phyloP scores from a whole-genome alignment of 768 basidiomycete genomes.

The Boletellus ananiceps region DNA sequence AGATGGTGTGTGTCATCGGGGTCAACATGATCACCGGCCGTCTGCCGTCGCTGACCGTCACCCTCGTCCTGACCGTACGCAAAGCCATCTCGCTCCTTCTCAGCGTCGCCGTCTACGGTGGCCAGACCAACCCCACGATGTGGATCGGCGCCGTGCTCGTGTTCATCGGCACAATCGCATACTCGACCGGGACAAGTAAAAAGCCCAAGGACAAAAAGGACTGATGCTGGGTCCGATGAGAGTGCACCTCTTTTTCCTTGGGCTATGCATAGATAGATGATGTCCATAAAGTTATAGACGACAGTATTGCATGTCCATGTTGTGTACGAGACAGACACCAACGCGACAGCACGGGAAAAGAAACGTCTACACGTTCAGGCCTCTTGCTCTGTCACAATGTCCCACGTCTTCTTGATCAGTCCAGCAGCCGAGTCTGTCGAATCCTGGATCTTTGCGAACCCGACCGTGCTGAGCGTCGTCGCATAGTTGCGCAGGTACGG shows the following conservation, averaged over 20 bases:
- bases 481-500: conserved; percentile 74
- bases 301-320: conserved; percentile 1
- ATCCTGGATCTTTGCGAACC: conserved; percentile 60
- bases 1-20: conserved; percentile 80
- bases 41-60: conserved; percentile 71
- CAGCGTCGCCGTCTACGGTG: conserved; percentile 53
- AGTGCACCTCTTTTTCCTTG: too few species aligned
- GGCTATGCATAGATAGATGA: conserved; percentile 1
- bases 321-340: conserved; percentile 1
- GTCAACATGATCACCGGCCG: conserved; percentile 81
- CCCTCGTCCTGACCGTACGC: conserved; percentile 73
- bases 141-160: conserved; percentile 69
- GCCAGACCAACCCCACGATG: conserved; percentile 43
- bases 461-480: conserved; percentile 64
- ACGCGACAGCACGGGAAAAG: too few species aligned
- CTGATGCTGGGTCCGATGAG: conserved; percentile 1
- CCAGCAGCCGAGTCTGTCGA: conserved; percentile 52
- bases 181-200: conserved; percentile 38
- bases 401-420: conserved; percentile 66
- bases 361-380: conserved; percentile 14
- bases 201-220: conserved; percentile 24
- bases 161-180: conserved; percentile 64
- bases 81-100: conserved; percentile 76
- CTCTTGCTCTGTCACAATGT: conserved; percentile 62
- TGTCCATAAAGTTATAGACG: conserved; percentile 15